A percentile compares a stretch with the other conserved stretches of the same genome.
Evolutionary conservation across 2,329 filamentous ascomycete genomes (phyloP).

Genomic region (Neoarthrinium moseri): DNA sequence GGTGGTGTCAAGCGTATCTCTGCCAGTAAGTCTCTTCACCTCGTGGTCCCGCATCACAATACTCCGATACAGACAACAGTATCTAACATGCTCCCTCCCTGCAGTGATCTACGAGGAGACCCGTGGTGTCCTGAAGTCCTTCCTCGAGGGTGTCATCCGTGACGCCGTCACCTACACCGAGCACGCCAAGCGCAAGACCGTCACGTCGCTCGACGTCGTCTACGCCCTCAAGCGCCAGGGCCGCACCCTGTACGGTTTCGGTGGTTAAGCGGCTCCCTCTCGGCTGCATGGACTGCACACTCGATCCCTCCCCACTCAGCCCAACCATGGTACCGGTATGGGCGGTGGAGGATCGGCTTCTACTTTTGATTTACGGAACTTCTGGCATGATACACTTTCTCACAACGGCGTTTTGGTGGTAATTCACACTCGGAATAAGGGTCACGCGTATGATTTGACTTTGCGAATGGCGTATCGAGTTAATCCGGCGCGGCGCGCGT

Average conservation of each 20-base stretch:
- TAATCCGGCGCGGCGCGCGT: slow-evolving; percentile 4
- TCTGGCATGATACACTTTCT: slow-evolving; percentile 31
- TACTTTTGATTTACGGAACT: slow-evolving; percentile 17
- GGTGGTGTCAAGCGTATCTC: slow-evolving; percentile 99
- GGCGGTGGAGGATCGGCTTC: too few relatives aligned
- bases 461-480: not conserved
- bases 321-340: slow-evolving; percentile 7
- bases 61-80: slow-evolving; percentile 12
- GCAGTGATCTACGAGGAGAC: slow-evolving; percentile 81
- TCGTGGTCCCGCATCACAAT: slow-evolving; percentile 15
- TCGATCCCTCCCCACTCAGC: too few relatives aligned
- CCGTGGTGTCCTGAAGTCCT: slow-evolving; percentile 79
- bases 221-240: slow-evolving; percentile 65
- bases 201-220: slow-evolving; percentile 64
- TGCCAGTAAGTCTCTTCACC: slow-evolving; percentile 63
- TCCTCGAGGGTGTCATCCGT: slow-evolving; percentile 79
- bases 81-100: too few relatives aligned
- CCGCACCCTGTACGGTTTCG: slow-evolving; percentile 67
- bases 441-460: slow-evolving; percentile 21
- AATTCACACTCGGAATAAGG: slow-evolving; percentile 18
- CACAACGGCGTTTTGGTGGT: slow-evolving; percentile 28
- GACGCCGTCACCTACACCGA: slow-evolving; percentile 80
- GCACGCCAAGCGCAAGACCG: slow-evolving; percentile 78
- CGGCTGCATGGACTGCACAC: not conserved
- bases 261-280: slow-evolving; percentile 46